Evolutionary conservation across 129 eudicot species (phyloP), one percentile per base, ranked within the genome.

Genomic region (Flaveria bidentis): DNA sequence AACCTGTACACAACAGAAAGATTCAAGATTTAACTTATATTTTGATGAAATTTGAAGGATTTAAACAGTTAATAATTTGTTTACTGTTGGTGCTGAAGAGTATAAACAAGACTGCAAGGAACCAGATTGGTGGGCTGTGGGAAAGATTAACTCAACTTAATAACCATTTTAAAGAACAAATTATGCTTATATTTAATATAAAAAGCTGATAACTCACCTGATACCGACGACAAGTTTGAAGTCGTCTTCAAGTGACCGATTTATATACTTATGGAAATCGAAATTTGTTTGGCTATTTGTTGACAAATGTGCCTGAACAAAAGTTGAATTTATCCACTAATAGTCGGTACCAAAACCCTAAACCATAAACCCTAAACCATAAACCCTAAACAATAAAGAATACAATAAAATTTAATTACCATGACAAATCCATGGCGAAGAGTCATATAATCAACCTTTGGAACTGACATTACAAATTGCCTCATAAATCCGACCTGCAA

Each of bases 91-190:
- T 84, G 67, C 89, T 78, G 50, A 90, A 84, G 16, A 90, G 89
- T 71, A 90, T 86, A 85, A 90, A 90, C 55, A 90, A 25, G 4
- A 90, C 93, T 16, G 89, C 90, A 61, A 88, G 77, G 30, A 84
- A 84, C 96, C 96, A 90, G 26, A 90, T 90, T 80, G 86, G 85
- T 42, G 93, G 96, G 68, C 96, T 90, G 93, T 50, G 20, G 56
- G 55, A 73, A 69, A 7, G 39, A 7, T 64, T 17, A 46, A 25
- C 22, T 56, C 28, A 56, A 47, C 30, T 61, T 18, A 23, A 60
- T 62, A 60, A 69, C 63, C 70, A n/a, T 39, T 20, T 71, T 66
- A 45, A 63, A 76, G 42, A 68, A 9, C 53, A 73, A 44, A 63
- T 45, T 39, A 6, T 13, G 18, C 63, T 60, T 16, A 39, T 28